Evolutionary conservation across 148 eudicot genomes (phyloP).

Genomic region (Persicaria maculosa): DNA sequence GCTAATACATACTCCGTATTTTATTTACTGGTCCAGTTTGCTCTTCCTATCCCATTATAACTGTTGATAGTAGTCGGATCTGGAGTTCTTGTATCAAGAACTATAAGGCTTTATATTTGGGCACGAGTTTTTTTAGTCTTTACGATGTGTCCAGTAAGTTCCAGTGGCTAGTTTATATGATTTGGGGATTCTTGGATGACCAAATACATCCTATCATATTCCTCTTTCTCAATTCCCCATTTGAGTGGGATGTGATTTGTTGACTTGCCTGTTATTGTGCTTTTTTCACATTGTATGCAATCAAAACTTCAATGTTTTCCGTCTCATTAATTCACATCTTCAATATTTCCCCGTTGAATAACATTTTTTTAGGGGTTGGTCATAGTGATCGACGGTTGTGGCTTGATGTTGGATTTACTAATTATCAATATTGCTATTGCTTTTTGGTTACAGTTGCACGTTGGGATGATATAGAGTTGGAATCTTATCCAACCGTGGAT

Average conservation of each 20-base stretch:
- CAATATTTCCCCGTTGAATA: background rate
- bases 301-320: background rate
- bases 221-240: background rate
- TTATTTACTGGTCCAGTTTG: background rate
- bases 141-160: too few relatives aligned
- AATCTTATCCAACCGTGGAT: slow-evolving; percentile 24
- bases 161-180: too few relatives aligned
- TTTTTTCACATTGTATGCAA: background rate
- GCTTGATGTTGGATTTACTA: background rate
- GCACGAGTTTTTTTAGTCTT: too few relatives aligned
- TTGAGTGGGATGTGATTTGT: background rate
- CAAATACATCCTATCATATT: background rate
- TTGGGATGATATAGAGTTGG: slow-evolving; percentile 52
- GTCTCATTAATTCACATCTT: background rate
- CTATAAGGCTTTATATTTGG: background rate
- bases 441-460: slow-evolving; percentile 41
- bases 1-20: too few relatives aligned
- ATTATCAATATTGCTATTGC: background rate
- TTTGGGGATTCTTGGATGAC: too few relatives aligned
- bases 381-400: background rate
- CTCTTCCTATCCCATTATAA: background rate
- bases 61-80: background rate
- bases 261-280: background rate
- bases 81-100: background rate
- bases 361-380: background rate